These are phyloP conservation scores for Knufia petricola DNA, from an alignment of 2,329 filamentous ascomycete species.

Conservation along the genomic window DNA sequence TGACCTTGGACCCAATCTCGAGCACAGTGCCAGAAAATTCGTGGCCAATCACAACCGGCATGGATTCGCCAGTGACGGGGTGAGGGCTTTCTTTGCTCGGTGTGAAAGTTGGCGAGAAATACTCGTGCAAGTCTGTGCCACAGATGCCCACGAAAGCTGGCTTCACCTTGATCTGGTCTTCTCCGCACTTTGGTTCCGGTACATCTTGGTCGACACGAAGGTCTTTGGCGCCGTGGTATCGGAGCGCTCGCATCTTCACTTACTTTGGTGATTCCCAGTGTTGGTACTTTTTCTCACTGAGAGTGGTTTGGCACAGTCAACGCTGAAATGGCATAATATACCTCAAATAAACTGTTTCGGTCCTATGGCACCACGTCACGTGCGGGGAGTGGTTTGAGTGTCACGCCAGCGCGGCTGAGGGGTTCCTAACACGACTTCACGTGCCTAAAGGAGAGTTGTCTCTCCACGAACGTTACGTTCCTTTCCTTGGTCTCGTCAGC, in stretches of 20 bases:
- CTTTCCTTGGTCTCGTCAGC: too few species aligned
- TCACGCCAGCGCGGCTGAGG: neutral
- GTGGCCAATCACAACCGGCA: conserved; percentile 55
- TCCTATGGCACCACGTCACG: neutral
- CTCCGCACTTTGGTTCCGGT: conserved; percentile 32
- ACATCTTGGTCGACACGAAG: conserved; percentile 29
- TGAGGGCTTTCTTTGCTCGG: conserved; percentile 41
- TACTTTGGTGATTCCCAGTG: neutral
- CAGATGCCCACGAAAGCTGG: conserved; percentile 10
- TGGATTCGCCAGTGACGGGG: conserved; percentile 46
- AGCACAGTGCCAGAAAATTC: conserved; percentile 54
- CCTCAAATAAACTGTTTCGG: neutral
- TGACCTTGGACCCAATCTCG: conserved; percentile 46
- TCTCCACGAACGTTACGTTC: too few species aligned
- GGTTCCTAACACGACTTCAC: neutral
- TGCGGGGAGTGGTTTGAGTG: conserved; percentile 1
- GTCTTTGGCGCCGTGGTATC: conserved; percentile 30
- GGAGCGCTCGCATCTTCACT: conserved; percentile 27
- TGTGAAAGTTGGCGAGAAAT: conserved; percentile 40
- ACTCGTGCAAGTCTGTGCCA: conserved; percentile 37
- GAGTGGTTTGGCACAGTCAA: too few species aligned
- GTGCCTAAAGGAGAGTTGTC: too few species aligned
- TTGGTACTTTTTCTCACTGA: too few species aligned
- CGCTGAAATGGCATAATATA: neutral
- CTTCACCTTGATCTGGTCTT: conserved; percentile 40